phyloP scores from a whole-genome alignment of 768 basidiomycete species.

The Lyophyllum shimeji region DNA sequence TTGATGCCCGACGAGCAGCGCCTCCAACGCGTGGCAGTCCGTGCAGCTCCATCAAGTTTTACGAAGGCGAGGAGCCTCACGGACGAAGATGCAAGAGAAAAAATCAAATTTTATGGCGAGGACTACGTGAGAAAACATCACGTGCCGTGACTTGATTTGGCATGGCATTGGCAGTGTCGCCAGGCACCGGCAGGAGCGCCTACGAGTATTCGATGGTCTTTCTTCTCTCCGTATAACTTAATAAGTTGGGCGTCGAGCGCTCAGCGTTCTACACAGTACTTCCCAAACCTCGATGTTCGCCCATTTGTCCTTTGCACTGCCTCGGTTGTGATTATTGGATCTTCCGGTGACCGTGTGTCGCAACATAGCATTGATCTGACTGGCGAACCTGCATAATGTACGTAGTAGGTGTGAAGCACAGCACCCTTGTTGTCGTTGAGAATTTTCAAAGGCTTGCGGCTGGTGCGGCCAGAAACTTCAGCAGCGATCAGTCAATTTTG shows the following conservation, averaged over 20 bases:
- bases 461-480: no score
- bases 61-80: not conserved
- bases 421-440: not conserved
- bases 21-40: conserved; percentile 46
- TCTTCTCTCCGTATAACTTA: no score
- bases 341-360: not conserved
- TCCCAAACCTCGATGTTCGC: no score
- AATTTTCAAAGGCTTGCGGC: not conserved
- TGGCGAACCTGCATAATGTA: not conserved
- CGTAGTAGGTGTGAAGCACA: not conserved
- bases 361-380: not conserved
- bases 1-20: conserved; percentile 93
- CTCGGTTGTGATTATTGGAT: not conserved
- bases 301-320: no score
- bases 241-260: no score
- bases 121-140: conserved; percentile 4
- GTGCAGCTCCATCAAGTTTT: conserved; percentile 2
- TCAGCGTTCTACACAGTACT: no score
- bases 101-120: conserved; percentile 8
- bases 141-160: not conserved
- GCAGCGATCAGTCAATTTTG: no score
- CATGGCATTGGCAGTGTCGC: no score
- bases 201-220: no score
- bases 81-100: not conserved
- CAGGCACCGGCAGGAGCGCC: no score